Evolutionary conservation across 2,329 filamentous ascomycete species (phyloP).

Genomic region (Aaosphaeria arxii): DNA sequence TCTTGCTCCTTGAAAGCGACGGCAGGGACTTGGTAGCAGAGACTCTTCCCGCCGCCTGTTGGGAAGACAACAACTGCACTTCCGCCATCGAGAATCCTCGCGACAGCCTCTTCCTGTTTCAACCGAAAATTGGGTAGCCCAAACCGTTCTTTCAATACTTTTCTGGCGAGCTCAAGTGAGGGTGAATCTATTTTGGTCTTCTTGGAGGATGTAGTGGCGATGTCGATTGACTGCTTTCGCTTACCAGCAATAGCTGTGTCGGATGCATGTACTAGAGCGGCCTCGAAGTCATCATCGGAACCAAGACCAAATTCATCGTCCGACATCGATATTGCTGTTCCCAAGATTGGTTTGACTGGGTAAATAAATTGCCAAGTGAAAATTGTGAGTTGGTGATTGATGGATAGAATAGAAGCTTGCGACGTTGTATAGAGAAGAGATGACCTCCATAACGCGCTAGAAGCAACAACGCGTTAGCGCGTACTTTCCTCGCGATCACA

Average conservation of each 20-base stretch:
- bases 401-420: too few species aligned
- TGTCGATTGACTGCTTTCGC: conserved; percentile 4
- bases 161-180: conserved; percentile 16
- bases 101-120: conserved; percentile 47
- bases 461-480: too few species aligned
- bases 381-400: too few species aligned
- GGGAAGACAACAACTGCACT: conserved; percentile 62
- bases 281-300: neutral
- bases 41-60: conserved; percentile 90
- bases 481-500: too few species aligned
- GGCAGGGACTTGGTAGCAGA: conserved; percentile 80
- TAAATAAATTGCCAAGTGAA: too few species aligned
- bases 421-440: too few species aligned
- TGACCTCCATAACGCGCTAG: too few species aligned
- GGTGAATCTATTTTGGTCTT: neutral
- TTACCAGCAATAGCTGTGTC: neutral
- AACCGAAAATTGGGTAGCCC: conserved; percentile 42
- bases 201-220: neutral
- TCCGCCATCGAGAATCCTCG: conserved; percentile 41
- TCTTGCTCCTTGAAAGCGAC: conserved; percentile 43
- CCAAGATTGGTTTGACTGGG: too few species aligned
- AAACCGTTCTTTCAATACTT: conserved; percentile 41
- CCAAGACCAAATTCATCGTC: neutral
- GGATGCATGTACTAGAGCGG: neutral
- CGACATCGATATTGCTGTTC: neutral